Evolutionary conservation across 2,329 filamentous ascomycete species (phyloP), one percentile per base, ranked within the genome.

Genomic region (Arachnopeziza araneosa): DNA sequence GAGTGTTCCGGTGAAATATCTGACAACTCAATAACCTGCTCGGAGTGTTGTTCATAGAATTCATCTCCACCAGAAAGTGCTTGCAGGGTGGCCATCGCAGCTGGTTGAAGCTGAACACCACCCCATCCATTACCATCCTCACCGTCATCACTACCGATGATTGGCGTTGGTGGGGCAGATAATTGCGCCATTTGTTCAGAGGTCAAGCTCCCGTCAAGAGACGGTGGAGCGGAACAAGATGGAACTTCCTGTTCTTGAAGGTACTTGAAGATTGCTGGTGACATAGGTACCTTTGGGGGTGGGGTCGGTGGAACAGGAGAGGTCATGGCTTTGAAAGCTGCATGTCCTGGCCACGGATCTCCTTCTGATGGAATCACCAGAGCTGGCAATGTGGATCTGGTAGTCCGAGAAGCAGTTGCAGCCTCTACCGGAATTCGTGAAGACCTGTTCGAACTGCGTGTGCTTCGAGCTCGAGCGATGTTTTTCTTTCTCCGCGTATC

Each of bases 101-200:
- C 89, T 50, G 89, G 86, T 69, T 96, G 89, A 50, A 97, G 84
- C 67, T 83, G 83, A 32, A 92, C 83, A 1, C 88, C 88, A 26
- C 78, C 64, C 91, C 91, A 96, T 59, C 84, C 82, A 60, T 82
- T 78, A 53, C 84, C 83, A 21, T 80, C 76, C 30, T 84, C 78
- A 10, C 78, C 77, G 32, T 84, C 80, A 23, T 79, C 77, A 59
- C 79, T 77, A 19, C 80, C 84, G 65, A 90, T 81, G 62, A 93
- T 82, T 17, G 93, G 93, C 0, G 93, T 97, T 12, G 90, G 85
- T 5, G 93, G 92, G 54, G 91, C 91, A 69, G 91, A 96, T 73
- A 92, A 82, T 57, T 82, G 83, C 1, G 91, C 90, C 74, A 96
- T 83, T 72, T 96, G 92, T 71, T 97, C 93, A 1, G 93, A 96